Evolutionary conservation across 2,329 filamentous ascomycete genomes (phyloP).

Genomic region (Atkinsonella texensis): DNA sequence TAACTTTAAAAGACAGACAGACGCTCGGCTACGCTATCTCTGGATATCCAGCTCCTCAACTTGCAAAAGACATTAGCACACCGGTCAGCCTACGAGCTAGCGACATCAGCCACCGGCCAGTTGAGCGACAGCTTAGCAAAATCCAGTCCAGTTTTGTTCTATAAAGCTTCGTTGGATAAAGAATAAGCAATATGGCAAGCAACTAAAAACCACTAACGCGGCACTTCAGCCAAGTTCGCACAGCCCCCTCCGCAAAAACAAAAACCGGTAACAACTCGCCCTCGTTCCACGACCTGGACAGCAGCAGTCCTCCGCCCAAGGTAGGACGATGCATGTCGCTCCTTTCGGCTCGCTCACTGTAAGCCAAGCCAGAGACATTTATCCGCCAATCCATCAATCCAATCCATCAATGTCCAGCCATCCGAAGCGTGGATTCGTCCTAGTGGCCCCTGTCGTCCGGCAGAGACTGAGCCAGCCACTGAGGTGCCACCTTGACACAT

Average conservation of each 20-base stretch:
- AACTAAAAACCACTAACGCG: too few species aligned
- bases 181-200: too few species aligned
- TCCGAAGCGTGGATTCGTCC: background rate
- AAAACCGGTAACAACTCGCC: background rate
- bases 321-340: background rate
- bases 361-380: background rate
- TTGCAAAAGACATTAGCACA: too few species aligned
- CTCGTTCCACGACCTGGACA: background rate
- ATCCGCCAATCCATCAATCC: background rate
- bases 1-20: too few species aligned
- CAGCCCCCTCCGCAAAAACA: background rate
- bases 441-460: background rate
- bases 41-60: too few species aligned
- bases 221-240: background rate
- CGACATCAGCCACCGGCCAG: too few species aligned
- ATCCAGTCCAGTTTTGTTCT: too few species aligned
- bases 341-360: slow-evolving; percentile 3
- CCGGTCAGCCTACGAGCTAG: too few species aligned
- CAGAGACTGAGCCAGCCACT: slow-evolving; percentile 1
- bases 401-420: slow-evolving; percentile 5
- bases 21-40: too few species aligned
- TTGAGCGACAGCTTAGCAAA: too few species aligned
- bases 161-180: too few species aligned
- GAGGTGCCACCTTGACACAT: background rate
- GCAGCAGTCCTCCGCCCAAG: background rate